A percentile compares a stretch with the other conserved stretches of the same genome.
These are phyloP conservation scores for Hypoxylon fuscum DNA, from an alignment of 495 filamentous ascomycete species.

Conservation along the genomic window DNA sequence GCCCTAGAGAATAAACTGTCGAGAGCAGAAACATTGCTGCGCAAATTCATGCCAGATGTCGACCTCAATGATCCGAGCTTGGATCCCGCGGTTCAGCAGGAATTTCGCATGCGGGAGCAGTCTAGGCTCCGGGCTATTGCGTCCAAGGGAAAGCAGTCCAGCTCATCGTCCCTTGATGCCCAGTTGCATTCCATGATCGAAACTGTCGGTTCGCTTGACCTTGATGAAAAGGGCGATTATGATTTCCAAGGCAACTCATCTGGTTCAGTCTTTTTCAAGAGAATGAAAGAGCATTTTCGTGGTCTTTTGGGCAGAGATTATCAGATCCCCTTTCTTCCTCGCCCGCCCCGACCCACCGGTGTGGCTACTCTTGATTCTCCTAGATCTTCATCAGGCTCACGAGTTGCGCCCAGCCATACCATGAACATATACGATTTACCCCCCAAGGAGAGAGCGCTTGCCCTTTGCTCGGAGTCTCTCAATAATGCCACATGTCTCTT, in stretches of 20 bases:
- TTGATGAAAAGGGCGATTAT: slow-evolving; percentile 91
- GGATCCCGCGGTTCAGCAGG: slow-evolving; percentile 71
- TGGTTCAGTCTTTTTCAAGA: slow-evolving; percentile 83
- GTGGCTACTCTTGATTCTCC: slow-evolving; percentile 73
- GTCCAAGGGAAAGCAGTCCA: slow-evolving; percentile 52
- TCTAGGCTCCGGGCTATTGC: slow-evolving; percentile 49
- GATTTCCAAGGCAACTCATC: slow-evolving; percentile 96
- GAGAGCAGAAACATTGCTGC: slow-evolving; percentile 82
- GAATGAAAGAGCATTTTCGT: slow-evolving; percentile 83
- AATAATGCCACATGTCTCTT: slow-evolving; percentile 86
- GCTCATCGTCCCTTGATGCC: slow-evolving; percentile 60
- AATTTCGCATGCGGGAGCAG: slow-evolving; percentile 59
- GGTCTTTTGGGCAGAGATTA: slow-evolving; percentile 67
- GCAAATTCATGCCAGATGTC: slow-evolving; percentile 82
- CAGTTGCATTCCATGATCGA: slow-evolving; percentile 95
- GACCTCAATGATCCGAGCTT: slow-evolving; percentile 85
- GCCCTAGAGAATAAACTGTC: slow-evolving; percentile 85
- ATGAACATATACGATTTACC: slow-evolving; percentile 76
- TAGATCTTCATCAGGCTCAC: slow-evolving; percentile 61
- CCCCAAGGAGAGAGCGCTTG: slow-evolving; percentile 68
- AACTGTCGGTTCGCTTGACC: slow-evolving; percentile 85
- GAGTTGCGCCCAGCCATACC: slow-evolving; percentile 67
- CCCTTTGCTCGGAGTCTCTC: slow-evolving; percentile 78
- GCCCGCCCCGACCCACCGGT: slow-evolving; percentile 48
- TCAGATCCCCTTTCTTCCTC: slow-evolving; percentile 58